Evolutionary conservation across 1,284 basidiomycete genomes (phyloP).

Genomic region (Schizophyllum amplum): DNA sequence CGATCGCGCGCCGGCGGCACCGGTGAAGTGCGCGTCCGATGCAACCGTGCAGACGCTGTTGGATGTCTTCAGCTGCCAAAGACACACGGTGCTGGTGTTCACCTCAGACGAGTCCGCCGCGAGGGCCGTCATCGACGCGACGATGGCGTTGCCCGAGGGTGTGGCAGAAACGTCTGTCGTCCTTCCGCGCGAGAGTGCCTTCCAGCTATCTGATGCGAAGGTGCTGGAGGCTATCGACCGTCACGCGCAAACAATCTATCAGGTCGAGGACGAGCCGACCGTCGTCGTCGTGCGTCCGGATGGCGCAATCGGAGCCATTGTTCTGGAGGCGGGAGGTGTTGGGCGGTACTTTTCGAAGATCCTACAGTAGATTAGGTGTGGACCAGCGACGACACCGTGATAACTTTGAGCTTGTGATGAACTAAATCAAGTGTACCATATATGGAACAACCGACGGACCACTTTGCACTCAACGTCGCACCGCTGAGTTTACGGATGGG

Average conservation of each 20-base stretch:
- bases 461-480: too few species aligned
- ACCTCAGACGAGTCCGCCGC: neutral
- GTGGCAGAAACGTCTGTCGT: neutral
- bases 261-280: neutral
- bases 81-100: conserved; percentile 14
- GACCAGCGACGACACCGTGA: too few species aligned
- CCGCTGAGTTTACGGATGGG: too few species aligned
- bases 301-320: conserved; percentile 6
- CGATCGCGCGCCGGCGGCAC: conserved; percentile 18
- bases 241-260: conserved; percentile 6
- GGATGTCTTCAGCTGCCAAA: conserved; percentile 6
- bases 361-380: too few species aligned
- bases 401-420: too few species aligned
- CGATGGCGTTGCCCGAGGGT: neutral
- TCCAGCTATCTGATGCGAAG: neutral
- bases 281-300: conserved; percentile 9
- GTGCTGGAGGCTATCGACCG: conserved; percentile 6
- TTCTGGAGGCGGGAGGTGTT: neutral
- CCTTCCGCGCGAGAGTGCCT: neutral
- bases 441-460: too few species aligned
- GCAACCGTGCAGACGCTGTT: conserved; percentile 4
- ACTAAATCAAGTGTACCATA: too few species aligned
- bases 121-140: neutral
- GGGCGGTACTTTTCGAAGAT: conserved; percentile 6
- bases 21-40: neutral